A percentile compares a stretch with the other conserved stretches of the same genome.
Conservation (phyloP, 106 monocot species). For the Allium sativum region DNA sequence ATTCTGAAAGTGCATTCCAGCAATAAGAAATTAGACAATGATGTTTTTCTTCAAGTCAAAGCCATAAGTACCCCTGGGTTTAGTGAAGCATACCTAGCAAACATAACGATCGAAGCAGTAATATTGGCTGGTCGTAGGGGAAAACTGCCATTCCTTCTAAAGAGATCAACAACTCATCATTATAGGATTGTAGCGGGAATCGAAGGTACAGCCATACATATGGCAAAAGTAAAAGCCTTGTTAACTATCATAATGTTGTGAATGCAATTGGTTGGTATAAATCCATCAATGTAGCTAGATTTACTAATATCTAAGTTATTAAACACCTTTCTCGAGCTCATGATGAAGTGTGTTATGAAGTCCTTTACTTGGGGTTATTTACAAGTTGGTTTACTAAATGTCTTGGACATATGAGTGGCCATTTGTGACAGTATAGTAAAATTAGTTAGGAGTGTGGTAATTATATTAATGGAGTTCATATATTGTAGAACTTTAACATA, state of each 20-base stretch:
- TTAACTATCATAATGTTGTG: constrained; percentile 95
- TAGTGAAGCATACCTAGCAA: constrained; percentile 95
- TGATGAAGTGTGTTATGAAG: no score
- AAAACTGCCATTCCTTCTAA: constrained; percentile 82
- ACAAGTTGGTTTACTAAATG: no score
- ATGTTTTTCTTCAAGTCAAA: constrained; percentile 80
- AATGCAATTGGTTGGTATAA: constrained; percentile 96
- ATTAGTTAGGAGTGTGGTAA: no score
- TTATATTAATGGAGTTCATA: neutral
- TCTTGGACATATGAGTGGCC: no score
- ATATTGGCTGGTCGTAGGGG: constrained; percentile 92
- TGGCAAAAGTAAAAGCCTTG: constrained; percentile 92
- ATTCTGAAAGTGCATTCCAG: constrained; percentile 88
- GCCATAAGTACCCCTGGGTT: constrained; percentile 98
- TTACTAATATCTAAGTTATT: no score
- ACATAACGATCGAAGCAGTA: constrained; percentile 91
- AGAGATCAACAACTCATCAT: constrained; percentile 94
- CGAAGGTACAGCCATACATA: constrained; percentile 98
- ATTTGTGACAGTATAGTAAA: no score
- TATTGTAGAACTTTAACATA: constrained; percentile 76
- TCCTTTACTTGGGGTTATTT: no score
- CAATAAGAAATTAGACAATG: constrained; percentile 68
- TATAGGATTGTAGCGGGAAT: constrained; percentile 97
- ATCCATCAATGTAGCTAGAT: no score
- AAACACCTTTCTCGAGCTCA: neutral